phyloP scores from a whole-genome alignment of 441 rosid genomes.

The Cnidoscolus chayamansa region DNA sequence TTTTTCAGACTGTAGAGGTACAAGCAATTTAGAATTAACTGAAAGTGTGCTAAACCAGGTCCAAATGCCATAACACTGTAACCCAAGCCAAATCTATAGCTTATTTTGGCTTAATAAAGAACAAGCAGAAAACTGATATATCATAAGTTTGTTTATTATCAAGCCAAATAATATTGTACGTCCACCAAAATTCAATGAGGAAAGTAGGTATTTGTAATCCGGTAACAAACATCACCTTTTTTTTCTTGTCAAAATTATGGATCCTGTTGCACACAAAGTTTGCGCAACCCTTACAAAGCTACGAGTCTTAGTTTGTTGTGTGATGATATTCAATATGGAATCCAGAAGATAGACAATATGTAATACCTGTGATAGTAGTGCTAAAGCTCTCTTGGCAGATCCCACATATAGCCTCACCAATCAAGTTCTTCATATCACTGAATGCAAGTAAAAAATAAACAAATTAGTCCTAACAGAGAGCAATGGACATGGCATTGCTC shows the following conservation, averaged over 20 bases:
- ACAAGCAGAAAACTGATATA: background rate
- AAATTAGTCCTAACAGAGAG: background rate
- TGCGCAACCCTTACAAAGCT: background rate
- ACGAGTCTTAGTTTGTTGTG: no score
- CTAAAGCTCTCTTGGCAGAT: conserved; percentile 56
- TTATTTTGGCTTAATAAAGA: background rate
- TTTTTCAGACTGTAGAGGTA: background rate
- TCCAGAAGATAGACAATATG: background rate
- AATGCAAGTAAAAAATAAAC: background rate
- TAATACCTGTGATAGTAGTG: conserved; percentile 44
- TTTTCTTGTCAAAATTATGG: background rate
- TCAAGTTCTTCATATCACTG: conserved; percentile 61
- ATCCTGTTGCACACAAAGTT: background rate
- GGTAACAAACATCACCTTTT: background rate
- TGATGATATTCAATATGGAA: background rate
- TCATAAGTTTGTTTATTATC: background rate
- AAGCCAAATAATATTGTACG: background rate
- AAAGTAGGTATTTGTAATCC: background rate
- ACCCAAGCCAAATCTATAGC: background rate
- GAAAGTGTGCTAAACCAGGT: background rate
- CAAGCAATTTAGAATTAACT: background rate
- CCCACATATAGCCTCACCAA: conserved; percentile 47
- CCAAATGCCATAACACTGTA: background rate
- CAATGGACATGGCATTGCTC: background rate
- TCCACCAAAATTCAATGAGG: background rate